phyloP scores from a whole-genome alignment of 257 asterid genomes.

The Solanum dulcamara region DNA sequence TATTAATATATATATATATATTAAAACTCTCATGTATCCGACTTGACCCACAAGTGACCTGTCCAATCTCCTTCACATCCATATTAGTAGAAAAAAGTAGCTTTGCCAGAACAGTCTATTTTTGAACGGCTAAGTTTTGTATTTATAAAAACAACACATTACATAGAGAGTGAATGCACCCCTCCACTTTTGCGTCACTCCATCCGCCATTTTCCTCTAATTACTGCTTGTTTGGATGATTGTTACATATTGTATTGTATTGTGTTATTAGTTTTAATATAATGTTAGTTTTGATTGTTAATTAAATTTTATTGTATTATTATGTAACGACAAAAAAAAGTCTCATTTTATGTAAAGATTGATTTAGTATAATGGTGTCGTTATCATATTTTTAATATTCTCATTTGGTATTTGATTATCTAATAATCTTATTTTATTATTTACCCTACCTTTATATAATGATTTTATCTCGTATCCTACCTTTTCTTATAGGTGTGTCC shows the following conservation, averaged over 20 bases:
- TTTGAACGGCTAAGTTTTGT: not conserved
- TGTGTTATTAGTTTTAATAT: no score
- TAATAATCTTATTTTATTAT: not conserved
- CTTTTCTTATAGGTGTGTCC: not conserved
- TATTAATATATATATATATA: no score
- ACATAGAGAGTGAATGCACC: no score
- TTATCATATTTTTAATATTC: not conserved
- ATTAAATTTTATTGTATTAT: no score
- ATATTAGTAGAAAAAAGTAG: no score
- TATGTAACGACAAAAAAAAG: not conserved
- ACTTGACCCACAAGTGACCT: no score
- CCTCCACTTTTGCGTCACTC: not conserved
- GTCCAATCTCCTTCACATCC: no score
- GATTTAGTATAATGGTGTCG: not conserved
- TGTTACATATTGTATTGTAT: no score
- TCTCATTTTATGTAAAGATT: not conserved
- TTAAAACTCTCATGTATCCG: no score
- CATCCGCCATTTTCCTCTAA: not conserved
- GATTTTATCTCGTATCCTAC: not conserved
- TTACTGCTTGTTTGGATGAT: no score
- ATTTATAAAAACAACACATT: no score
- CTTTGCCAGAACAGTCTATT: not conserved
- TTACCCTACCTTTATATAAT: not conserved
- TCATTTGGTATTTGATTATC: not conserved
- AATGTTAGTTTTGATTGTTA: no score